These are phyloP conservation scores for Trichomonascaceae sp. DNA, from an alignment of 1,139 yeast species.

Conservation along the genomic window DNA sequence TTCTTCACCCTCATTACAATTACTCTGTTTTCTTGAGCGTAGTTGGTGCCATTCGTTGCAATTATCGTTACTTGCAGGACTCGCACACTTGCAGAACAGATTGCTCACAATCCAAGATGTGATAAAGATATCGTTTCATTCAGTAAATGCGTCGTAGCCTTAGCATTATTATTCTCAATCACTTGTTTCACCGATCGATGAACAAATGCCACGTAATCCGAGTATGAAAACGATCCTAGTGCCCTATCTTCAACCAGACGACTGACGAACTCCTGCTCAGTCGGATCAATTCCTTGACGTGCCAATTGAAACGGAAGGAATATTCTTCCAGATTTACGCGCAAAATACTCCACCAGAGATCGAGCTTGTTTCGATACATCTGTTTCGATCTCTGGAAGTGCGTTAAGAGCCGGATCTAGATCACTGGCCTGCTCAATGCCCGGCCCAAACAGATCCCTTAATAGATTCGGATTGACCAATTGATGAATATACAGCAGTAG, in stretches of 20 bases:
- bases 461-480: constrained; percentile 58
- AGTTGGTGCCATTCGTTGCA: too few species aligned
- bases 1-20: too few species aligned
- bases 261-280: constrained; percentile 52
- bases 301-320: constrained; percentile 52
- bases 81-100: too few species aligned
- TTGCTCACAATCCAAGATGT: constrained; percentile 14
- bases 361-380: constrained; percentile 65
- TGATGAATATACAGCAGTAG: constrained; percentile 67
- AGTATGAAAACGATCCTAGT: constrained; percentile 26
- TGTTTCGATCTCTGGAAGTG: constrained; percentile 67
- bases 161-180: constrained; percentile 20
- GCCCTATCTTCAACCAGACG: constrained; percentile 71
- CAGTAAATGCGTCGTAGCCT: constrained; percentile 15
- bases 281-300: constrained; percentile 60
- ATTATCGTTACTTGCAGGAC: too few species aligned
- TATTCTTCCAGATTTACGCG: constrained; percentile 38
- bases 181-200: constrained; percentile 31
- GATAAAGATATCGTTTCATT: constrained; percentile 18
- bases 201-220: constrained; percentile 28
- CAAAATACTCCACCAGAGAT: constrained; percentile 50
- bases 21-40: too few species aligned
- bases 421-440: constrained; percentile 34
- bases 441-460: constrained; percentile 73
- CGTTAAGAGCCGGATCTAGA: constrained; percentile 44